These are phyloP conservation scores for Fusarium tricinctum DNA, from an alignment of 2,329 filamentous ascomycete genomes.

Conservation along the genomic window DNA sequence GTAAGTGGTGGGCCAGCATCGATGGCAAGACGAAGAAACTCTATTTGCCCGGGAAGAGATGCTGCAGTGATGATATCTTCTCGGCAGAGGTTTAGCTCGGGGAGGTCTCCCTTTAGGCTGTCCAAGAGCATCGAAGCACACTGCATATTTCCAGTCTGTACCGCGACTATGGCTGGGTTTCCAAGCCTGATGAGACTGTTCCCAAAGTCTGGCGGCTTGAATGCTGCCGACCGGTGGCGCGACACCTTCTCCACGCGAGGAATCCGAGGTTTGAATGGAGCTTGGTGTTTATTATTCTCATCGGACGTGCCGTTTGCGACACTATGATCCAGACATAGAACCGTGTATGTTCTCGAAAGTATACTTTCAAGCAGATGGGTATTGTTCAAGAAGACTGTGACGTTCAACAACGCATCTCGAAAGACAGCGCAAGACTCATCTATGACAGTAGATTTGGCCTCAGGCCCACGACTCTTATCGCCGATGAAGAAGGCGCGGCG, in stretches of 20 bases:
- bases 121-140: neutral
- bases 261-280: neutral
- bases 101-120: neutral
- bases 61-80: neutral
- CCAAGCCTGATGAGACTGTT: slow-evolving; percentile 1
- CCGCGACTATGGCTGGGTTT: slow-evolving; percentile 1
- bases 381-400: neutral
- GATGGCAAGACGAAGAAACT: slow-evolving; percentile 3
- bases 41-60: neutral
- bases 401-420: neutral
- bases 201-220: neutral
- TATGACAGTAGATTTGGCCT: neutral
- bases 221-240: neutral
- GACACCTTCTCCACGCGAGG: neutral
- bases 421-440: neutral
- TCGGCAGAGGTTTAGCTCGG: neutral
- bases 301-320: fast-evolving
- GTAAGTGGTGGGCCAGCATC: neutral
- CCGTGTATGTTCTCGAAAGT: neutral
- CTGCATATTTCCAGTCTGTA: neutral
- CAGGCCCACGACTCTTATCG: neutral
- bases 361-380: neutral
- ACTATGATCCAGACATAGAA: neutral
- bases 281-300: fast-evolving
- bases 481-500: slow-evolving; percentile 5